Conservation (phyloP, 179 eudicot genomes). For the Beta lomatogona region DNA sequence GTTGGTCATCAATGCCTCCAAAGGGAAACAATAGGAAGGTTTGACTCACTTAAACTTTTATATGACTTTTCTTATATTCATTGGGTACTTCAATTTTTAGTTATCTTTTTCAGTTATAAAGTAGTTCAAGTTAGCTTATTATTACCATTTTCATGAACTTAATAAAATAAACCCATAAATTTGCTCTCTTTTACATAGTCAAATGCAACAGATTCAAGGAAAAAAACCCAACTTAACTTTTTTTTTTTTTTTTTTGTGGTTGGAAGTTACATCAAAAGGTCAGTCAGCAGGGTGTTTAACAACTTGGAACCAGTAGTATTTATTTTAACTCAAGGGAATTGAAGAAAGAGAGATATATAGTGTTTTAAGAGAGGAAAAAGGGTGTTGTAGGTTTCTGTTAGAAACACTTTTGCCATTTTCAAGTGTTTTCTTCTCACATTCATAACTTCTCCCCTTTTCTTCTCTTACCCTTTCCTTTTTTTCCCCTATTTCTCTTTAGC, state of each 20-base stretch:
- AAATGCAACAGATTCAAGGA: neutral
- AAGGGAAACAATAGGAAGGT: slow-evolving; percentile 15
- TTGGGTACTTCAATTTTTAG: neutral
- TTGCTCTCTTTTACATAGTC: neutral
- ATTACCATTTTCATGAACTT: neutral
- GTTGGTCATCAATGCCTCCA: slow-evolving; percentile 39
- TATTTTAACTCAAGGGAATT: slow-evolving; percentile 31
- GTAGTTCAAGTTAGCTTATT: slow-evolving; percentile 31
- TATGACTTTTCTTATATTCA: neutral
- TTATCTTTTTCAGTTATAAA: slow-evolving; percentile 34
- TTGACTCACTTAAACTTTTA: slow-evolving; percentile 23
- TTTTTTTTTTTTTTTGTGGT: slow-evolving; percentile 2
- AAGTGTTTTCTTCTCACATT: slow-evolving; percentile 36
- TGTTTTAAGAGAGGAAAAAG: too few species aligned
- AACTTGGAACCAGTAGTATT: slow-evolving; percentile 33
- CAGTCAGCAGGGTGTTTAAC: slow-evolving; percentile 43
- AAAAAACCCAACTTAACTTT: too few species aligned
- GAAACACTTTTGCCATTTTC: slow-evolving; percentile 41
- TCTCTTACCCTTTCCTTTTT: neutral
- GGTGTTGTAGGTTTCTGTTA: slow-evolving; percentile 38
- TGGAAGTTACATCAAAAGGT: slow-evolving; percentile 30
- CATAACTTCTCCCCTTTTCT: slow-evolving; percentile 26
- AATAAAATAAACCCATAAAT: neutral
- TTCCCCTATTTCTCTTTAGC: neutral
- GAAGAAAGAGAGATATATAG: neutral